Evolutionary conservation across 2,329 filamentous ascomycete genomes (phyloP).

Genomic region (Orbilia quercus): DNA sequence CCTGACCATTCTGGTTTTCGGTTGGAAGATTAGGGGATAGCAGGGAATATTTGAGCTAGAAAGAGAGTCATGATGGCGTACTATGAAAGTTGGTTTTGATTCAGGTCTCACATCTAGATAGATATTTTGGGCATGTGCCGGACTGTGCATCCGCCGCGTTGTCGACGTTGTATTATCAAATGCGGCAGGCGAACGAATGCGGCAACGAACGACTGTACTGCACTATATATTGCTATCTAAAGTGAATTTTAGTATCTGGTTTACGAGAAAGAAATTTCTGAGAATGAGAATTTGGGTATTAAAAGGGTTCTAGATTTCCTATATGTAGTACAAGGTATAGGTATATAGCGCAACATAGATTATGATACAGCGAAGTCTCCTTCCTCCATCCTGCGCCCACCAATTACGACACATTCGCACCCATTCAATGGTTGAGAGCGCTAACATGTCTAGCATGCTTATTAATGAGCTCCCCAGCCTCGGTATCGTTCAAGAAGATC

Average conservation of each 20-base stretch:
- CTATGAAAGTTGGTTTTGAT: conserved; percentile 1
- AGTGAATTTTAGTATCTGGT: too few species aligned
- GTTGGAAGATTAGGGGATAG: neutral
- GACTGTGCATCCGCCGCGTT: conserved; percentile 34
- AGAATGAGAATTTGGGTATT: too few species aligned
- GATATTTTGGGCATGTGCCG: neutral
- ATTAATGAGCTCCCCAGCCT: conserved; percentile 66
- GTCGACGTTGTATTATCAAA: conserved; percentile 26
- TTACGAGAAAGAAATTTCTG: too few species aligned
- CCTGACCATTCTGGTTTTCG: conserved; percentile 12
- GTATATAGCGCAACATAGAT: conserved; percentile 5
- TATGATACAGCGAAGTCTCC: conserved; percentile 17
- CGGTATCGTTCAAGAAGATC: conserved; percentile 68
- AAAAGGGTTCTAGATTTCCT: conserved; percentile 30
- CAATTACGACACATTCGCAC: neutral
- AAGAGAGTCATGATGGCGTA: neutral
- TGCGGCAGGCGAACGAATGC: neutral
- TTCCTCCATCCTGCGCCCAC: neutral
- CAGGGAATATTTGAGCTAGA: neutral
- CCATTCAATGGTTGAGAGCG: conserved; percentile 60
- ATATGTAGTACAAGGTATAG: conserved; percentile 48
- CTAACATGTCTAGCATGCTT: conserved; percentile 65
- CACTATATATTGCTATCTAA: neutral
- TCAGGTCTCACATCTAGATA: neutral
- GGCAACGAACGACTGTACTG: neutral